Percentiles rank a stretch among this genome's conserved stretches.
These are phyloP conservation scores for Calycina marina DNA, from an alignment of 2,329 filamentous ascomycete species.

Conservation along the genomic window DNA sequence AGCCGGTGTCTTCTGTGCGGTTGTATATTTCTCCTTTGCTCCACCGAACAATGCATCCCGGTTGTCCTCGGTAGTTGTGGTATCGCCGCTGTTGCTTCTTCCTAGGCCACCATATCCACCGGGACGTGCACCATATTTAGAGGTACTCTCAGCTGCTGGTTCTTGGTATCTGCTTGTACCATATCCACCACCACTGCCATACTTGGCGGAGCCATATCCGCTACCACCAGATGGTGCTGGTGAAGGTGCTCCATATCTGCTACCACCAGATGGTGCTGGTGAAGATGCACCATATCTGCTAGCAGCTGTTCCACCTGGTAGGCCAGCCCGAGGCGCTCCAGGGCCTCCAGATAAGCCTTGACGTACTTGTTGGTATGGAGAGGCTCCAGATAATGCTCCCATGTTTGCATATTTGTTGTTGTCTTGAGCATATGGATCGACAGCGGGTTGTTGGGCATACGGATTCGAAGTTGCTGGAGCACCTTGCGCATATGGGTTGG, in stretches of 20 bases:
- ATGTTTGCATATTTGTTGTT: slow-evolving; percentile 39
- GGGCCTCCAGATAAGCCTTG: slow-evolving; percentile 16
- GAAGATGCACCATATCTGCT: slow-evolving; percentile 8
- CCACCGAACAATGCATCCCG: slow-evolving; percentile 46
- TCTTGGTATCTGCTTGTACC: slow-evolving; percentile 40
- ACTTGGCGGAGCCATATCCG: slow-evolving; percentile 33
- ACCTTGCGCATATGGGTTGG: slow-evolving; percentile 22
- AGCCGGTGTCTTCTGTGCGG: slow-evolving; percentile 12
- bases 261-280: slow-evolving; percentile 25
- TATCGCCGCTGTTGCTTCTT: slow-evolving; percentile 27
- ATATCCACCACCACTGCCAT: background rate
- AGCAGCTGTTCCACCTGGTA: slow-evolving; percentile 25
- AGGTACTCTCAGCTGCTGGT: slow-evolving; percentile 21
- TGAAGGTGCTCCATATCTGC: slow-evolving; percentile 31
- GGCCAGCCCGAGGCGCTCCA: slow-evolving; percentile 24
- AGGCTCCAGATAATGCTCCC: slow-evolving; percentile 24
- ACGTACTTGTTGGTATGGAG: slow-evolving; percentile 15
- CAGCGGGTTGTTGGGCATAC: background rate
- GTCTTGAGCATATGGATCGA: slow-evolving; percentile 45
- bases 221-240: slow-evolving; percentile 23
- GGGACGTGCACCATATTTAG: too few species aligned
- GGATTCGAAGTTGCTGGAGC: slow-evolving; percentile 18
- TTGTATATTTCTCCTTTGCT: slow-evolving; percentile 23
- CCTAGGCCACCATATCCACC: slow-evolving; percentile 49
- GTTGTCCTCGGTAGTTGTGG: slow-evolving; percentile 32